These are phyloP conservation scores for Acanthamoeba rhysodes DNA, from an alignment of 208 protist genomes.

Conservation along the genomic window DNA sequence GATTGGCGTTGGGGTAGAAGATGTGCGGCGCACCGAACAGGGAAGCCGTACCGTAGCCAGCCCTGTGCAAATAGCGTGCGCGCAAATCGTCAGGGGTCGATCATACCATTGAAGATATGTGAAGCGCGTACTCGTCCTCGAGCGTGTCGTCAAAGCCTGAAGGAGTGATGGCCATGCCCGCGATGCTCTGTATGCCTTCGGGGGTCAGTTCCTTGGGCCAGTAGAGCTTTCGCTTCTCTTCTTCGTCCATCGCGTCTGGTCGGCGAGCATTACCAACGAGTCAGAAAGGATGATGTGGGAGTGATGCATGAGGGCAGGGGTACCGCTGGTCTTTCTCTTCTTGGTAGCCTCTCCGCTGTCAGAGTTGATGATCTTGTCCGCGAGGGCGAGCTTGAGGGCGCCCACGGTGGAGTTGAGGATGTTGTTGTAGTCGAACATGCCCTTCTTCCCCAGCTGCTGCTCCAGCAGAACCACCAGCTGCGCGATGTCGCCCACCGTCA, in stretches of 20 bases:
- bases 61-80: background rate
- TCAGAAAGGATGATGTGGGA: background rate
- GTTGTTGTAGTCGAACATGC: constrained; percentile 47
- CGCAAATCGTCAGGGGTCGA: background rate
- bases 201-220: constrained; percentile 58
- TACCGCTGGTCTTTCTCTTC: constrained; percentile 7
- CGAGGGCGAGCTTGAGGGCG: constrained; percentile 33
- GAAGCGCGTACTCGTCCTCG: constrained; percentile 49
- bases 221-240: background rate
- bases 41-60: constrained; percentile 50
- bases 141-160: constrained; percentile 70
- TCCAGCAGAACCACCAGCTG: constrained; percentile 47
- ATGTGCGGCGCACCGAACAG: constrained; percentile 52
- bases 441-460: constrained; percentile 20
- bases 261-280: background rate
- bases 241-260: background rate
- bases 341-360: background rate
- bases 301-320: too few relatives aligned
- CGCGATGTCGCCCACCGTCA: background rate
- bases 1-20: constrained; percentile 69
- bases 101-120: background rate
- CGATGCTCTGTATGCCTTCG: constrained; percentile 38
- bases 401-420: constrained; percentile 41
- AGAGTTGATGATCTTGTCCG: background rate
- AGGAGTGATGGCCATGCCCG: constrained; percentile 51